Evolutionary conservation across 331 rosid species (phyloP).

Genomic region (Malus hybrid): DNA sequence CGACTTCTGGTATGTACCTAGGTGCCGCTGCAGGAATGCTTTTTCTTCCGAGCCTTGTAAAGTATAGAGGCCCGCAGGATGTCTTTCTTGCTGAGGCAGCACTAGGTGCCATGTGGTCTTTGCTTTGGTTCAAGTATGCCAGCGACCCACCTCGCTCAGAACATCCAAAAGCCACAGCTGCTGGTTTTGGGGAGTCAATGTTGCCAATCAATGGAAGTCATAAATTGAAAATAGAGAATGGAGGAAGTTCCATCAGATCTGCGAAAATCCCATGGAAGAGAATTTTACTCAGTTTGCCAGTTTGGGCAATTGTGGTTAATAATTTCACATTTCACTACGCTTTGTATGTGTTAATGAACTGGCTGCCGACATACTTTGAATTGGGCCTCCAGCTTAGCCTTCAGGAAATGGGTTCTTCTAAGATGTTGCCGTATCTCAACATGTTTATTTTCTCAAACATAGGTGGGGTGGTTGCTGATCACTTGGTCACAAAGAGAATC

Average conservation of each 20-base stretch:
- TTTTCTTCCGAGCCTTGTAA: conserved; percentile 69
- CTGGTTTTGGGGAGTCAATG: conserved; percentile 69
- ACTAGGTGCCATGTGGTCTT: conserved; percentile 71
- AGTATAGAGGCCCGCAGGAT: conserved; percentile 74
- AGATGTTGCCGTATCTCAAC: conserved; percentile 91
- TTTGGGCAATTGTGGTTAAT: conserved; percentile 94
- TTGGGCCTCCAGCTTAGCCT: conserved; percentile 88
- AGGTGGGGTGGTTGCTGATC: conserved; percentile 82
- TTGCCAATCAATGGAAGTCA: conserved; percentile 52
- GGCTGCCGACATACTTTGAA: conserved; percentile 96
- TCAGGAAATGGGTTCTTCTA: conserved; percentile 98
- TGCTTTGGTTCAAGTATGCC: conserved; percentile 76
- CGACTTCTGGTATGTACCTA: conserved; percentile 89
- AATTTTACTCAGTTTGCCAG: conserved; percentile 70
- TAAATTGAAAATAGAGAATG: conserved; percentile 35
- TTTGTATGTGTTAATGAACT: conserved; percentile 87
- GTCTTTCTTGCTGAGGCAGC: conserved; percentile 77
- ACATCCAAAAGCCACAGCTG: conserved; percentile 63
- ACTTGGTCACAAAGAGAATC: conserved; percentile 63
- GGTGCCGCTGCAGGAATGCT: conserved; percentile 95
- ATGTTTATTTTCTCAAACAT: conserved; percentile 93
- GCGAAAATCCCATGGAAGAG: conserved; percentile 69
- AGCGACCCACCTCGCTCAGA: conserved; percentile 64
- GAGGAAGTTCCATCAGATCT: conserved; percentile 16
- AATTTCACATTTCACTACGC: conserved; percentile 98